Evolutionary conservation across 1,284 basidiomycete species (phyloP).

Genomic region (Moniliophthora roreri): DNA sequence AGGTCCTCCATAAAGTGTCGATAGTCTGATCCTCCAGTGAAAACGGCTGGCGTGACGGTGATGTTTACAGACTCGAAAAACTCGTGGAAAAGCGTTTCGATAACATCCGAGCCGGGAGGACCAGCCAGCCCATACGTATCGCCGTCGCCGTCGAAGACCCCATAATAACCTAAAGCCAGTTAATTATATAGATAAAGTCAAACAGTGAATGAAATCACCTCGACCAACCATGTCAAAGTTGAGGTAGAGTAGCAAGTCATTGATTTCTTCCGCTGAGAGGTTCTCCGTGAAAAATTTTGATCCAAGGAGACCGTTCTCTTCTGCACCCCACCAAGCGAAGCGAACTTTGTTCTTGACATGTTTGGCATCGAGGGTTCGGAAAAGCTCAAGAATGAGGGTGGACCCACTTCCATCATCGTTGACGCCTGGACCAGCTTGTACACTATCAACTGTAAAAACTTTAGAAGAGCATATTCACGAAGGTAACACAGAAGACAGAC

Average conservation of each 20-base stretch:
- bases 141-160: constrained; percentile 13
- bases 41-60: neutral
- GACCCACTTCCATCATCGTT: constrained; percentile 29
- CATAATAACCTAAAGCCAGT: neutral
- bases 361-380: constrained; percentile 14
- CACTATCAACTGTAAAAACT: constrained; percentile 19
- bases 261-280: constrained; percentile 6
- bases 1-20: constrained; percentile 9
- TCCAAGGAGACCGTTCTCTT: constrained; percentile 27
- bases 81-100: constrained; percentile 7
- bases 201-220: constrained; percentile 1
- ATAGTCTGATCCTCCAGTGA: constrained; percentile 7
- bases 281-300: constrained; percentile 23
- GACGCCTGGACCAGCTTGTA: constrained; percentile 28
- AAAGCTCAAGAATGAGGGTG: constrained; percentile 24
- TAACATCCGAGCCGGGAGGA: constrained; percentile 9
- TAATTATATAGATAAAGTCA: neutral
- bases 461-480: neutral
- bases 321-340: constrained; percentile 28
- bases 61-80: constrained; percentile 6
- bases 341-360: constrained; percentile 23
- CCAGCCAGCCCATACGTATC: constrained; percentile 3
- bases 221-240: constrained; percentile 13
- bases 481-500: neutral
- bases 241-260: constrained; percentile 8